phyloP scores from a whole-genome alignment of 805 yeast species.

The Komagataella ulmi region DNA sequence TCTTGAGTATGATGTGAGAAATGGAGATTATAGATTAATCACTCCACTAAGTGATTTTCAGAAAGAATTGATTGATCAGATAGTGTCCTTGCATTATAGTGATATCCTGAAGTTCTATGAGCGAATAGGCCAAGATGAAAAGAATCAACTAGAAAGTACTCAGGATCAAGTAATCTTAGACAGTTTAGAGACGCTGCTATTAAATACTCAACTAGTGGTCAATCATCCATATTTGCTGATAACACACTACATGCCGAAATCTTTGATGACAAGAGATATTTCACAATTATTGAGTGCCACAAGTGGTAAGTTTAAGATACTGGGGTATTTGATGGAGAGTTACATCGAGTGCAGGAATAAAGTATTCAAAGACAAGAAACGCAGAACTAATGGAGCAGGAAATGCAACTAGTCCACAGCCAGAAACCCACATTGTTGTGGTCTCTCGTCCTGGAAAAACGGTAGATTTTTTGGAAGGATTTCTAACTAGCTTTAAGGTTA shows the following conservation, averaged over 20 bases:
- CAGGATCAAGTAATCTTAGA: constrained; percentile 50
- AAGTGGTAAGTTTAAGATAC: constrained; percentile 70
- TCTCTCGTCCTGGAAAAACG: constrained; percentile 55
- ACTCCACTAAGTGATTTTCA: constrained; percentile 82
- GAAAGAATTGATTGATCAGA: constrained; percentile 80
- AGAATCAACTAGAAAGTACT: constrained; percentile 10
- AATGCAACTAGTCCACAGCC: constrained; percentile 3
- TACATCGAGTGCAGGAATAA: constrained; percentile 12
- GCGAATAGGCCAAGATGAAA: constrained; percentile 28
- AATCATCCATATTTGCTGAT: constrained; percentile 84
- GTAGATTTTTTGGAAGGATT: constrained; percentile 67
- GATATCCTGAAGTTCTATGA: constrained; percentile 85
- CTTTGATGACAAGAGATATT: constrained; percentile 55
- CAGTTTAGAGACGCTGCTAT: constrained; percentile 60
- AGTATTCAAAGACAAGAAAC: constrained; percentile 7
- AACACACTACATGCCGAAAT: constrained; percentile 76
- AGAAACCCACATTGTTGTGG: constrained; percentile 46
- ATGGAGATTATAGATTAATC: constrained; percentile 63
- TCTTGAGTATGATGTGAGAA: constrained; percentile 19
- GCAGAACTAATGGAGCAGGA: constrained; percentile 1
- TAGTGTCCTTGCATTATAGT: constrained; percentile 80
- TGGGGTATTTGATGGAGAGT: constrained; percentile 46
- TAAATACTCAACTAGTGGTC: constrained; percentile 68
- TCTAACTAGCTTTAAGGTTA: constrained; percentile 44
- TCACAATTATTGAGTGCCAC: constrained; percentile 62